phyloP scores from a whole-genome alignment of 2,329 filamentous ascomycete species.

The Zasmidium angulare region DNA sequence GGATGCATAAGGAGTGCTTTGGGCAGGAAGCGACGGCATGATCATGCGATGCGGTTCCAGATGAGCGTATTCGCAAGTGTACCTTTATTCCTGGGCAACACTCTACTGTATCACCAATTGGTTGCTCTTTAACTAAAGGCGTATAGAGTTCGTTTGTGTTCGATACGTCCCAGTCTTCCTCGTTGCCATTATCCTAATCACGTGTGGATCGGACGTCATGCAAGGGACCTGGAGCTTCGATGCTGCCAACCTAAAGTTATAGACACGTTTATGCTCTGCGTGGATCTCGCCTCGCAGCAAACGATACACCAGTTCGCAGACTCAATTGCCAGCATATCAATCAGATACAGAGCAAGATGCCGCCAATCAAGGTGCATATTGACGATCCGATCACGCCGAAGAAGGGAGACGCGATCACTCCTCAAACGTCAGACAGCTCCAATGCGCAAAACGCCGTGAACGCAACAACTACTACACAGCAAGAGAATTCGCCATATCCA shows the following conservation, averaged over 20 bases:
- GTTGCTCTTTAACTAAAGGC: slow-evolving; percentile 29
- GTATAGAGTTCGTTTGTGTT: slow-evolving; percentile 27
- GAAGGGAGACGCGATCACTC: slow-evolving; percentile 37
- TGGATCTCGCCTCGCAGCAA: background rate
- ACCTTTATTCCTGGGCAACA: slow-evolving; percentile 32
- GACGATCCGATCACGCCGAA: slow-evolving; percentile 46
- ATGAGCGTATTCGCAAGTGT: slow-evolving; percentile 27
- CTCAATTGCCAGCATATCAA: background rate
- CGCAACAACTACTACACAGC: slow-evolving; percentile 25
- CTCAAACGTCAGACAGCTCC: slow-evolving; percentile 36
- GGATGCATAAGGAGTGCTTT: slow-evolving; percentile 25
- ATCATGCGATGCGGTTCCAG: slow-evolving; percentile 22
- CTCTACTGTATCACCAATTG: slow-evolving; percentile 37
- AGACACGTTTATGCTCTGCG: background rate
- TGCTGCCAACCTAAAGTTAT: background rate
- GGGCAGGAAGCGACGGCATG: slow-evolving; percentile 21
- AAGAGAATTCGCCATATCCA: slow-evolving; percentile 26
- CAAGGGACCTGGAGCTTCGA: background rate
- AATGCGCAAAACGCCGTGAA: slow-evolving; percentile 14
- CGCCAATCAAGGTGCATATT: slow-evolving; percentile 11
- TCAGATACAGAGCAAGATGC: slow-evolving; percentile 2
- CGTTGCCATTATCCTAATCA: background rate
- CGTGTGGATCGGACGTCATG: slow-evolving; percentile 5
- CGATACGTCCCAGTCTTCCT: slow-evolving; percentile 1
- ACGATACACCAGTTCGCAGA: background rate